These are phyloP conservation scores for Linum usitatissimum DNA, from an alignment of 345 rosid genomes.

Conservation along the genomic window DNA sequence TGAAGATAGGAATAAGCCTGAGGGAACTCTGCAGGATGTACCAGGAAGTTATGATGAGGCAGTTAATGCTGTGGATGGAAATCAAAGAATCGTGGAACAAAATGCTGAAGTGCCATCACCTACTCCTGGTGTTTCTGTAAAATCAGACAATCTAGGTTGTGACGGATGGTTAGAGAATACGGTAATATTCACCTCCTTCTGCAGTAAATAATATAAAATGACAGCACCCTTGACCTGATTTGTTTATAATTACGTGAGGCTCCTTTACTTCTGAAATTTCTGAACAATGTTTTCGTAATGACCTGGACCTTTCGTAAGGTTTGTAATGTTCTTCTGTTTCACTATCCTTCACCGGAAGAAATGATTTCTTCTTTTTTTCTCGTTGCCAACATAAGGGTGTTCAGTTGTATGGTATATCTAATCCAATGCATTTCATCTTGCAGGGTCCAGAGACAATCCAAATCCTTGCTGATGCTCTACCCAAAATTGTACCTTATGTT, in stretches of 20 bases:
- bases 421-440: constrained; percentile 16
- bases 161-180: constrained; percentile 38
- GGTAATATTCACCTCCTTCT: constrained; percentile 40
- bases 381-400: constrained; percentile 4
- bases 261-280: background rate
- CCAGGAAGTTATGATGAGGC: constrained; percentile 24
- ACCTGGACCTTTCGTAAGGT: background rate
- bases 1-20: constrained; percentile 18
- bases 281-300: background rate
- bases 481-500: constrained; percentile 95
- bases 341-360: background rate
- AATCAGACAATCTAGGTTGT: constrained; percentile 30
- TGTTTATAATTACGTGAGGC: background rate
- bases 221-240: background rate
- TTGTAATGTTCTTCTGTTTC: background rate
- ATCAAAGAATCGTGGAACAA: constrained; percentile 26
- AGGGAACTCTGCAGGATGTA: constrained; percentile 27
- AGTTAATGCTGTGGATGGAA: constrained; percentile 23
- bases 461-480: constrained; percentile 94
- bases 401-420: constrained; percentile 13
- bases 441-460: constrained; percentile 91
- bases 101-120: constrained; percentile 30
- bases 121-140: constrained; percentile 27
- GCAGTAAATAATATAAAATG: constrained; percentile 9
- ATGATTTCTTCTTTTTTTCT: background rate